Percentiles rank a stretch among this genome's conserved stretches.
Conservation (phyloP, 176 grass and related monocot genomes). For the Phoenix dactylifera region DNA sequence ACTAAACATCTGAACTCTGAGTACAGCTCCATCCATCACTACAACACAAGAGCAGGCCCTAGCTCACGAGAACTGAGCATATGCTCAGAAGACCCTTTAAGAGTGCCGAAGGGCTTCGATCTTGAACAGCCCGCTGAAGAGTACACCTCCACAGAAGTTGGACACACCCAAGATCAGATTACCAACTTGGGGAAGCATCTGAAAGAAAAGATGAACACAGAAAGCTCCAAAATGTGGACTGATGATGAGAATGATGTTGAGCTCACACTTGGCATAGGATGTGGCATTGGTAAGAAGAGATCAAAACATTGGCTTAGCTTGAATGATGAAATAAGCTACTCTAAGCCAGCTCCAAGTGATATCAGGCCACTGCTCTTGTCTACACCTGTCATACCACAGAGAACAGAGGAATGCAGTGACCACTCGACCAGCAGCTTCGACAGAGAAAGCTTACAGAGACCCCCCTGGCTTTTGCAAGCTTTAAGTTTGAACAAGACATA, state of each 20-base stretch:
- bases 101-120: neutral
- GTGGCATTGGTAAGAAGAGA: conserved; percentile 4
- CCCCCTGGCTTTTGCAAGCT: conserved; percentile 12
- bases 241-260: conserved; percentile 11
- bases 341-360: too few species aligned
- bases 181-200: neutral
- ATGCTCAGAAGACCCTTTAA: conserved; percentile 2
- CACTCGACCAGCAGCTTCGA: neutral
- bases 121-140: conserved; percentile 13
- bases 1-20: neutral
- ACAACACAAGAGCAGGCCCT: neutral
- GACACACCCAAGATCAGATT: neutral
- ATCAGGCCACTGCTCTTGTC: too few species aligned
- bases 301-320: neutral
- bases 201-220: neutral
- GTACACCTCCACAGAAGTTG: neutral
- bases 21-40: neutral
- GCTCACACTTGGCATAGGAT: conserved; percentile 8
- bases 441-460: neutral
- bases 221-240: neutral
- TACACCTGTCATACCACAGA: too few species aligned
- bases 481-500: conserved; percentile 24
- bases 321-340: too few species aligned
- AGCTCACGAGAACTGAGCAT: conserved; percentile 9
- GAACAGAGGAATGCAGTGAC: too few species aligned